Conservation (phyloP, 306 rosid species). For the Rosa chinensis region DNA sequence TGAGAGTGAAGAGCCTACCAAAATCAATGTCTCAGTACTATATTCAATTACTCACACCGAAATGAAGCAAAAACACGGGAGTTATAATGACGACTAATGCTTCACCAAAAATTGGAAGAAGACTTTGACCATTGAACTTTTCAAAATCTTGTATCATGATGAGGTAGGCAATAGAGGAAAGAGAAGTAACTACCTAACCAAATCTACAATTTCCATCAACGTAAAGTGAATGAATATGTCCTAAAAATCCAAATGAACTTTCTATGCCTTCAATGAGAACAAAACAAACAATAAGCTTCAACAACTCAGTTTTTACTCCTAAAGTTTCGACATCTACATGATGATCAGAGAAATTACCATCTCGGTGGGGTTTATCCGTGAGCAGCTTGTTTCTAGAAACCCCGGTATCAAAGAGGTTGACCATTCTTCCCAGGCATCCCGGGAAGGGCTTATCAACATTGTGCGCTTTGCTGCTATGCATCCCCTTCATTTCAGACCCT, state of each 20-base stretch:
- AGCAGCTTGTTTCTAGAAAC: slow-evolving; percentile 77
- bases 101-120: not conserved
- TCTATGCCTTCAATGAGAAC: not conserved
- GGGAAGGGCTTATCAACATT: slow-evolving; percentile 69
- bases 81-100: not conserved
- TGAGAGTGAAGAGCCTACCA: slow-evolving; percentile 58
- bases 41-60: slow-evolving; percentile 14
- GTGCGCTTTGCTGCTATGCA: slow-evolving; percentile 50
- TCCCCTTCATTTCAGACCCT: slow-evolving; percentile 62
- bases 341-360: slow-evolving; percentile 49
- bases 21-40: slow-evolving; percentile 6
- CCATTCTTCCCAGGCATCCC: slow-evolving; percentile 97
- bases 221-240: not conserved
- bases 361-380: slow-evolving; percentile 65
- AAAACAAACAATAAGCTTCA: not conserved
- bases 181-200: not conserved
- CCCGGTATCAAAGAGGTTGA: slow-evolving; percentile 80
- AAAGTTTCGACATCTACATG: not conserved
- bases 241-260: not conserved
- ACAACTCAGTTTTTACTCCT: not conserved
- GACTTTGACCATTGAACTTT: not conserved
- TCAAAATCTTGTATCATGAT: not conserved
- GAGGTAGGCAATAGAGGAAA: not conserved
- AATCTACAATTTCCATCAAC: not conserved
- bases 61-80: not conserved